Percentiles rank a stretch among this genome's conserved stretches.
These are phyloP conservation scores for Leccinum imitatum DNA, from an alignment of 768 basidiomycete species.

Conservation along the genomic window DNA sequence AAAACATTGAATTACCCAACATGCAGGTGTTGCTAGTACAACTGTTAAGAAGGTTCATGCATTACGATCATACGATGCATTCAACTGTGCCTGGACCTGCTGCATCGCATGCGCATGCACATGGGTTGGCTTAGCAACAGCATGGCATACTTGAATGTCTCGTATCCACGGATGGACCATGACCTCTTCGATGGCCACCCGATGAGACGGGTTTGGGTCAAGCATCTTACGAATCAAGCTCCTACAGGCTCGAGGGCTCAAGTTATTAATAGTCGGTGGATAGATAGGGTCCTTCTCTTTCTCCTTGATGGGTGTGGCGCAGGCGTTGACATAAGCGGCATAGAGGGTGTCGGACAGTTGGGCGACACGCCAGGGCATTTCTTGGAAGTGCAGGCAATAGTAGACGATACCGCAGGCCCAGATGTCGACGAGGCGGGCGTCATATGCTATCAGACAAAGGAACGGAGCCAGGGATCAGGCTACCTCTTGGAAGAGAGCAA, in stretches of 20 bases:
- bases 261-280: constrained; percentile 79
- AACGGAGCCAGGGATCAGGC: constrained; percentile 34
- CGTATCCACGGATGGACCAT: constrained; percentile 77
- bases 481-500: constrained; percentile 35
- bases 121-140: constrained; percentile 61
- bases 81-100: constrained; percentile 50
- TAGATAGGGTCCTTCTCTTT: constrained; percentile 33
- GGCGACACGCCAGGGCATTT: constrained; percentile 96
- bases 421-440: constrained; percentile 94
- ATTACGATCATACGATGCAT: constrained; percentile 5
- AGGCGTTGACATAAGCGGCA: constrained; percentile 60
- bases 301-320: constrained; percentile 31
- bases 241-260: constrained; percentile 83
- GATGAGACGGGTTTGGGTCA: constrained; percentile 83
- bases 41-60: neutral
- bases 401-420: constrained; percentile 98
- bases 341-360: constrained; percentile 82
- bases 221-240: constrained; percentile 89
- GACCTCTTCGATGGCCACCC: constrained; percentile 78
- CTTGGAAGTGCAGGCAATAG: constrained; percentile 98
- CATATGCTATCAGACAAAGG: constrained; percentile 67
- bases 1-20: constrained; percentile 3
- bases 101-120: constrained; percentile 68
- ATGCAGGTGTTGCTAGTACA: neutral
- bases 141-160: constrained; percentile 80